Evolutionary conservation across 2,329 filamentous ascomycete genomes (phyloP).

Genomic region (Ceratocystis variospora): DNA sequence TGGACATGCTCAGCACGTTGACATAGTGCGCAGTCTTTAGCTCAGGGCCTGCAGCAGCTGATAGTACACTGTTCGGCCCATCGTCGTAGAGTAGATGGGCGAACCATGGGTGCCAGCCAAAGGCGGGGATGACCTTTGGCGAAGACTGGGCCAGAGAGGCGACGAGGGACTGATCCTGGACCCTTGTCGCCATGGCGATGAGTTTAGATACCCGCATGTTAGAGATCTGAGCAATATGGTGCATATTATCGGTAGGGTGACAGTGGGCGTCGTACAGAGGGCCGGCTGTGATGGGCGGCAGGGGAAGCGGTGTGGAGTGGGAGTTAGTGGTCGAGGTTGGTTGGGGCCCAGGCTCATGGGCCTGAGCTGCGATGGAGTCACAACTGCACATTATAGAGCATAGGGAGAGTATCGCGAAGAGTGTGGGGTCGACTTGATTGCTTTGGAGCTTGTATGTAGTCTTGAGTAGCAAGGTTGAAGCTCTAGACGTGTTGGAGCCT

Average conservation of each 20-base stretch:
- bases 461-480: too few relatives aligned
- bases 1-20: slow-evolving; percentile 47
- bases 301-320: not conserved
- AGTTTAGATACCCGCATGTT: slow-evolving; percentile 52
- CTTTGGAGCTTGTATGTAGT: too few relatives aligned
- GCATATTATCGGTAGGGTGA: slow-evolving; percentile 68
- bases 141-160: slow-evolving; percentile 39
- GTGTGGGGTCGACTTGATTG: too few relatives aligned
- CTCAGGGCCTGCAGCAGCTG: not conserved
- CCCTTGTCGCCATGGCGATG: slow-evolving; percentile 64
- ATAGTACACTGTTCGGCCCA: slow-evolving; percentile 19
- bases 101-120: slow-evolving; percentile 84
- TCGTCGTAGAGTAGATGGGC: slow-evolving; percentile 62
- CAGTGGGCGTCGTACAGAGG: slow-evolving; percentile 69
- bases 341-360: not conserved
- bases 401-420: not conserved
- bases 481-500: too few relatives aligned
- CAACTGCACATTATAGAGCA: not conserved
- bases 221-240: slow-evolving; percentile 42
- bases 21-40: slow-evolving; percentile 42
- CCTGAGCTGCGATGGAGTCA: not conserved
- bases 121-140: slow-evolving; percentile 45
- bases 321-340: not conserved
- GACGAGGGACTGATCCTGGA: slow-evolving; percentile 63
- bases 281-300: slow-evolving; percentile 23